Evolutionary conservation across 257 asterid genomes (phyloP).

Genomic region (Lantana camara): DNA sequence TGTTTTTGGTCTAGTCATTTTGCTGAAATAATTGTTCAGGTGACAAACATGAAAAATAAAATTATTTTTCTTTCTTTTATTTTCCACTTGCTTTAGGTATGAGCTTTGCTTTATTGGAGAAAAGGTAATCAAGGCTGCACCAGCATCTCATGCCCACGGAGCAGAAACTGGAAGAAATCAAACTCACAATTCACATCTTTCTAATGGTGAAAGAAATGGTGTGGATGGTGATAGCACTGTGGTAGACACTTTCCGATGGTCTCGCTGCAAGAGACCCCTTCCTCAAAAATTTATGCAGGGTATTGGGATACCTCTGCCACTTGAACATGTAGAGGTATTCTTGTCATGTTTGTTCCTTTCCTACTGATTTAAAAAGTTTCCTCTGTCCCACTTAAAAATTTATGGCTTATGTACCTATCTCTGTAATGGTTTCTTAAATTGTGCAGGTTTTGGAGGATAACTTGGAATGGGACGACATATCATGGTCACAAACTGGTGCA

Average conservation of each 20-base stretch:
- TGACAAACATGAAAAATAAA: constrained; percentile 8
- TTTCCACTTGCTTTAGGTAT: constrained; percentile 57
- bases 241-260: constrained; percentile 81
- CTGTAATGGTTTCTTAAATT: no score
- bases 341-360: not conserved
- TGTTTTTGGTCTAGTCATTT: not conserved
- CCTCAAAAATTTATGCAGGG: constrained; percentile 70
- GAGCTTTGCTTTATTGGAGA: constrained; percentile 90
- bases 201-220: constrained; percentile 59
- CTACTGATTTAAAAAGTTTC: no score
- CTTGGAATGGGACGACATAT: constrained; percentile 89
- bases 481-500: constrained; percentile 88
- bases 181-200: constrained; percentile 37
- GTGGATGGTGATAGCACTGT: constrained; percentile 57
- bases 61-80: constrained; percentile 15
- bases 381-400: no score
- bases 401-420: no score
- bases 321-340: constrained; percentile 82
- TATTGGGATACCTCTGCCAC: constrained; percentile 82
- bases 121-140: constrained; percentile 58
- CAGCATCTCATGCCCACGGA: constrained; percentile 49
- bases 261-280: constrained; percentile 75
- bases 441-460: constrained; percentile 81
- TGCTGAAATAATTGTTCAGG: constrained; percentile 6
- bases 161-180: constrained; percentile 63